Conservation (phyloP, 2,329 filamentous ascomycete genomes). For the Cladosporium sp. region DNA sequence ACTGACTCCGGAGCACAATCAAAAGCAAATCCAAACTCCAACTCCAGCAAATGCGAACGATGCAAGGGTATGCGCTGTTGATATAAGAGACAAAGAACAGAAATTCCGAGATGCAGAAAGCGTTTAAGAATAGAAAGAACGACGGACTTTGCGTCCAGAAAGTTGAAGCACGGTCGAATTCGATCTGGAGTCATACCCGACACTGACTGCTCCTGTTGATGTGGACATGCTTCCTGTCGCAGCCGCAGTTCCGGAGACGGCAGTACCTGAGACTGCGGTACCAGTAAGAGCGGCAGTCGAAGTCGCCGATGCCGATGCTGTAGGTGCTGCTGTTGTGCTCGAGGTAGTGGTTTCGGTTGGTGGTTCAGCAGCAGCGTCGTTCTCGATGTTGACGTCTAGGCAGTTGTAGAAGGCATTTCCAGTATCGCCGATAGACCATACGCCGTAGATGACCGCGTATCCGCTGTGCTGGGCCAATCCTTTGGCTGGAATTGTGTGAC, state of each 20-base stretch:
- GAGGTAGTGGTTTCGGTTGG: background rate
- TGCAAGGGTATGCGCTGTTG: constrained; percentile 5
- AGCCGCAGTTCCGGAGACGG: background rate
- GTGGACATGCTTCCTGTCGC: constrained; percentile 14
- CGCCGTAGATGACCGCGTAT: constrained; percentile 13
- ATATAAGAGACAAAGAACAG: background rate
- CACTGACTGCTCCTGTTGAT: constrained; percentile 5
- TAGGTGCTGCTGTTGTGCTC: constrained; percentile 5
- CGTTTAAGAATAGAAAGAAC: background rate
- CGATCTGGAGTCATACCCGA: constrained; percentile 1
- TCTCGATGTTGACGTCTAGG: constrained; percentile 13
- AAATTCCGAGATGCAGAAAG: background rate
- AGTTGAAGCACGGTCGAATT: constrained; percentile 15
- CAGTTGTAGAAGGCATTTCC: constrained; percentile 19
- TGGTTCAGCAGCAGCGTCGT: background rate
- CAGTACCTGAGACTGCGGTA: constrained; percentile 5
- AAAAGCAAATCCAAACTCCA: background rate
- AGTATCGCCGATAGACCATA: constrained; percentile 15
- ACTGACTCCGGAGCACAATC: background rate
- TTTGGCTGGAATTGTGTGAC: constrained; percentile 2
- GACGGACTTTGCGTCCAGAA: constrained; percentile 1
- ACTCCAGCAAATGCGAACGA: constrained; percentile 2
- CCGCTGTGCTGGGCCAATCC: background rate
- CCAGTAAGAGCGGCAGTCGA: background rate
- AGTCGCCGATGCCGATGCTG: background rate